Evolutionary conservation across 805 yeast genomes (phyloP), one percentile per base, ranked within the genome.

Genomic region (Candida xyloterini): DNA sequence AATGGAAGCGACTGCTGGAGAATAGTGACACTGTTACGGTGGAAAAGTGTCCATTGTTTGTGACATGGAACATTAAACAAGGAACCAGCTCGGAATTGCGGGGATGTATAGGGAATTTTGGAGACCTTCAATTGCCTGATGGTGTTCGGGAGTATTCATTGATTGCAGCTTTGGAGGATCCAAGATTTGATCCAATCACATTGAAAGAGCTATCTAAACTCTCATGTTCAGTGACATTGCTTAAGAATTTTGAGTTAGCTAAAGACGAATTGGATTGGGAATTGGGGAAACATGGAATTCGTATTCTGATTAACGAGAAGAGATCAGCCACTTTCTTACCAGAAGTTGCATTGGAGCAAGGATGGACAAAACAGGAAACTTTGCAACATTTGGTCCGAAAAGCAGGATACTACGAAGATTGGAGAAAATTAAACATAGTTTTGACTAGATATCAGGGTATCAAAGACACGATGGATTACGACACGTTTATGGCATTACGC

Each of bases 61-160:
- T 91, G 23, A 93, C 98, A 0, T 93, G 96, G 96, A 81, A 79
- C 51, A 71, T 41, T 50, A 52, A 14, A 42, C 47, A 47, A 51
- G 36, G 59, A 36, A 42, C 44, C 8, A 54, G 60, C 1, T 56
- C 62, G 18, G 63, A 66, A 10, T 66, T 91, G 33, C 68, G 98
- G 30, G 99, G 99, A 0, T 91, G 99, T 56, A 93, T 91, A 39
- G 99, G 99, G 1, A 90, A 96, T 0, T 93, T 93, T 58, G 66
- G 70, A 14, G 63, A 74, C 11, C 59, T 73, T 40, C 68, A 73
- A 0, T 50, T 85, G 2, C 79, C 72, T 13, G 35, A 55, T 1
- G 96, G 93, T 0, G 71, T 89, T 3, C 58, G 65, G 15, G 68
- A 70, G 27, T 91, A 81, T 55, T 71, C 96, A 0, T 38, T 82